Percentiles rank a stretch among this genome's conserved stretches.
phyloP scores from a whole-genome alignment of 805 yeast species.

The Lachancea waltii region DNA sequence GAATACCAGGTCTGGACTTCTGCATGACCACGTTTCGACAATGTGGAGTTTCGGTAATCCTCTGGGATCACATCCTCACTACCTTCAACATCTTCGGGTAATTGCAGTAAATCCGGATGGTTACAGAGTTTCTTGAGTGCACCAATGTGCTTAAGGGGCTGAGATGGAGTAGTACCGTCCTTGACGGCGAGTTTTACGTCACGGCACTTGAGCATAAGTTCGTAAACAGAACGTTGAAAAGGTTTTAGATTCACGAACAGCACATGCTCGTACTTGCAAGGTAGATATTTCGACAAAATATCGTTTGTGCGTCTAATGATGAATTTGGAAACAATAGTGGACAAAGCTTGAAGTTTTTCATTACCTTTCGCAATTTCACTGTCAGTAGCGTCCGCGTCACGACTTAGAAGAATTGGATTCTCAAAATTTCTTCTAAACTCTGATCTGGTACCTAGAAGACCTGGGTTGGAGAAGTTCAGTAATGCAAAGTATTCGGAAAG shows the following conservation, averaged over 20 bases:
- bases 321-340: conserved; percentile 74
- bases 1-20: conserved; percentile 70
- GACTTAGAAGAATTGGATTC: conserved; percentile 66
- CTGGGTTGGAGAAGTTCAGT: conserved; percentile 90
- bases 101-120: conserved; percentile 79
- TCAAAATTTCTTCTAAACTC: conserved; percentile 87
- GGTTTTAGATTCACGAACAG: conserved; percentile 83
- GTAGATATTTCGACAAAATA: conserved; percentile 85
- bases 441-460: conserved; percentile 72
- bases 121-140: conserved; percentile 84
- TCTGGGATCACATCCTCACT: conserved; percentile 61
- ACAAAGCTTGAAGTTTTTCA: conserved; percentile 58
- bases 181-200: conserved; percentile 54
- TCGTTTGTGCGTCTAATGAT: conserved; percentile 95
- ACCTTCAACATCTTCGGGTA: conserved; percentile 63
- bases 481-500: conserved; percentile 88
- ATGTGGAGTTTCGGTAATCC: conserved; percentile 43
- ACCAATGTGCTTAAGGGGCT: conserved; percentile 87
- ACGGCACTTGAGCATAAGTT: conserved; percentile 70
- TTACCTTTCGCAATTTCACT: conserved; percentile 67
- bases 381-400: conserved; percentile 88
- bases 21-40: conserved; percentile 18
- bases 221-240: conserved; percentile 65
- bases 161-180: conserved; percentile 33
- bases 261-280: conserved; percentile 94